Evolutionary conservation across 805 yeast genomes (phyloP), one percentile per base, ranked within the genome.

Genomic region (Tetrapisispora nanseiensis): DNA sequence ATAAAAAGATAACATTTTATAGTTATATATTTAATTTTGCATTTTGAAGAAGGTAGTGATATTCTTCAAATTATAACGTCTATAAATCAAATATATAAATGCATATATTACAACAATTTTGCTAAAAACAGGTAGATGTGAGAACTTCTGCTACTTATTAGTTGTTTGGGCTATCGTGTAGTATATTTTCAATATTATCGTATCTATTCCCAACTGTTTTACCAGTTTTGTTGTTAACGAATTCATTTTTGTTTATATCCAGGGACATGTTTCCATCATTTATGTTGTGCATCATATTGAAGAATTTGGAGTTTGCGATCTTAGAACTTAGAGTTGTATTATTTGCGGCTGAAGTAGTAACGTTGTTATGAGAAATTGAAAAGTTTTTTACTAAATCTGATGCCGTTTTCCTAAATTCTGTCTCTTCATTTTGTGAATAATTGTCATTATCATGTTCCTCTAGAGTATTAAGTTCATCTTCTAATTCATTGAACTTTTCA

Each of bases 281-380:
- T 7, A 61, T 48, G 16, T 48, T 51, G 40, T 54, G 51, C 61
- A 61, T 54, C 20, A 61, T 42, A 1, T 51, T 51, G 44, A 60
- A 46, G 30, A 60, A 60, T 41, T 59, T 58, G 2, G 63, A 59
- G 3, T 50, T 48, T 10, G 51, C 44, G 2, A 60, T 46, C 37
- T 58, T 56, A 6, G 54, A 39, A 13, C 42, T 43, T 20, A 43
- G 39, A 1, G 51, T 46, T 2, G 50, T 30, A 2, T 52, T 37
- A 4, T 51, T 39, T n/a, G 4, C 15, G 3, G 10, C 11, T n/a
- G n/a, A n/a, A 26, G 9, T 18, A 16, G 10, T 16, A 16, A 35
- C 31, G 27, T 47, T 32, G 22, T 33, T 21, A 9, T 22, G 7
- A 6, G 8, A 4, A 3, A 39, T 32, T 9, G 51, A 28, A 23